These are phyloP conservation scores for Cyberlindnera mrakii DNA, from an alignment of 805 yeast species.

Conservation along the genomic window DNA sequence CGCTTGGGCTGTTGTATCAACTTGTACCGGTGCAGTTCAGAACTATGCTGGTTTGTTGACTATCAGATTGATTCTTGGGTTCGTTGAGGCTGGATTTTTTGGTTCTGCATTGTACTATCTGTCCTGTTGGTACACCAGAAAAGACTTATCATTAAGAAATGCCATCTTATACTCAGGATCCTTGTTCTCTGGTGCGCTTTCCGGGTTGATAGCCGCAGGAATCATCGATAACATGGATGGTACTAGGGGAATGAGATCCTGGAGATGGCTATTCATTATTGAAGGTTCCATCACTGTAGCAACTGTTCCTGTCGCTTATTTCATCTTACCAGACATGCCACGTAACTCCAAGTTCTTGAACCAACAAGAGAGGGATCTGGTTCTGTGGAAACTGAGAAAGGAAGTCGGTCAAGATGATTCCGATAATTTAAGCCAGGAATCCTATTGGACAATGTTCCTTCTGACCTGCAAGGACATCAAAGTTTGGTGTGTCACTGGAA, in stretches of 20 bases:
- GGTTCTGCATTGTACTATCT: conserved; percentile 44
- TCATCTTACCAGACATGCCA: conserved; percentile 48
- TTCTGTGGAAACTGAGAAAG: conserved; percentile 23
- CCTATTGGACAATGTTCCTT: conserved; percentile 30
- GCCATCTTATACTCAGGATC: conserved; percentile 53
- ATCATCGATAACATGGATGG: conserved; percentile 37
- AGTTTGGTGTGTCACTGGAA: conserved; percentile 42
- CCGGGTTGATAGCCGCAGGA: conserved; percentile 49
- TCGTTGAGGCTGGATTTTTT: conserved; percentile 44
- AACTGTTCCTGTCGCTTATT: conserved; percentile 41
- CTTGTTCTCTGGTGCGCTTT: conserved; percentile 46
- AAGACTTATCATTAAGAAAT: conserved; percentile 42
- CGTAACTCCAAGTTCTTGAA: conserved; percentile 39
- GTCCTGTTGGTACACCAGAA: conserved; percentile 45
- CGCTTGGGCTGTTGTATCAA: conserved; percentile 39
- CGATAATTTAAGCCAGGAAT: conserved; percentile 20
- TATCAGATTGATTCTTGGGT: conserved; percentile 34
- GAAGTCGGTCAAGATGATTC: conserved; percentile 26
- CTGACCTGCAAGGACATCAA: conserved; percentile 36
- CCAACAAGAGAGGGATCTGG: conserved; percentile 37
- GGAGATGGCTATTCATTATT: conserved; percentile 63
- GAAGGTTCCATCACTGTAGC: conserved; percentile 50
- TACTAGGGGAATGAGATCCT: conserved; percentile 42
- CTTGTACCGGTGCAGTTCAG: conserved; percentile 29
- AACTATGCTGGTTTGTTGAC: conserved; percentile 26